Evolutionary conservation across 331 rosid genomes (phyloP), one percentile per base, ranked within the genome.

Genomic region (Acacia pycnantha): DNA sequence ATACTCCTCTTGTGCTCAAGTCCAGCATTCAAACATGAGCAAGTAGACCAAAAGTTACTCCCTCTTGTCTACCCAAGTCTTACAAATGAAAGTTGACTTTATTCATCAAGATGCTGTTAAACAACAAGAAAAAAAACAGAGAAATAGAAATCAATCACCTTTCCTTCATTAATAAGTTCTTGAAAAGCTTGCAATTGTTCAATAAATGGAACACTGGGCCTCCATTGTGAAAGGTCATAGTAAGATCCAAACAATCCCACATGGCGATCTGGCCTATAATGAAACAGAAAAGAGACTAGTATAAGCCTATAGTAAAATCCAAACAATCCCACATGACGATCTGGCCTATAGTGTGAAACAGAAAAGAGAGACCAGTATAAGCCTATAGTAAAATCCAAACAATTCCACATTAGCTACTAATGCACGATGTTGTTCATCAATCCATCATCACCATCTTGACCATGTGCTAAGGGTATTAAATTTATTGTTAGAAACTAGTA

Each of bases 151-250:
- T 59, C 53, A 43, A 43, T 75, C 84, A 95, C 98, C 96, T 95
- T 95, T 89, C 98, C 98, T 84, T 92, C 98, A 26, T 86, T 89
- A 75, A 95, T 88, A 64, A 95, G 93, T 80, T 95, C 93, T 88
- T 92, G 93, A 82, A 92, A 90, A 80, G 98, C 97, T 86, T 78
- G 92, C 87, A 95, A 87, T 78, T 95, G 98, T 83, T 92, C 98
- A 81, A 86, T 90, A 75, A 95, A 95, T 8, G 98, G 95, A 82
- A 95, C 93, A 74, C 98, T 93, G 10, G 92, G 83, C 85, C 98
- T 95, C 98, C 98, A 95, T 81, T 87, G 92, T 58, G 90, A 85
- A 83, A 83, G 74, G 87, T 95, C 96, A 78, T 93, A 92, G 18
- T 0, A 82, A 86, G 65, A 85, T 29, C 96, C 97, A 86, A 95